phyloP scores from a whole-genome alignment of 1,284 basidiomycete genomes.

The Ganoderma resinaceum region DNA sequence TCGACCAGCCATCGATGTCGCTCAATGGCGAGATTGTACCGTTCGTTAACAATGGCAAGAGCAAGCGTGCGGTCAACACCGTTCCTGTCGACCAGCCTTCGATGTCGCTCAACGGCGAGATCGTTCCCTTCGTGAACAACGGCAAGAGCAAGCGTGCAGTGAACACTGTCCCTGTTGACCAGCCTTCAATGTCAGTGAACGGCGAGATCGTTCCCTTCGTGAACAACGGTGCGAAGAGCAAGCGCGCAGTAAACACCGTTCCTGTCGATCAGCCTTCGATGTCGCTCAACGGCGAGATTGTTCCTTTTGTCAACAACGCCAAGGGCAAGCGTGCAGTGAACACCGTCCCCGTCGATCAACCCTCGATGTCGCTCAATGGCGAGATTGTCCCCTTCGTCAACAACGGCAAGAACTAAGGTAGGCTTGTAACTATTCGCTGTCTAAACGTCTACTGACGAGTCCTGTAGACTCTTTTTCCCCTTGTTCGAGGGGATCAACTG shows the following conservation, averaged over 20 bases:
- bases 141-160: slow-evolving; percentile 22
- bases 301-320: slow-evolving; percentile 32
- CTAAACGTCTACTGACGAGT: background rate
- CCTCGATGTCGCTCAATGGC: slow-evolving; percentile 34
- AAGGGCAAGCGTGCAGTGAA: slow-evolving; percentile 38
- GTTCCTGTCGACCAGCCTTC: slow-evolving; percentile 35
- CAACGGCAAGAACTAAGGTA: slow-evolving; percentile 32
- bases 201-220: slow-evolving; percentile 35
- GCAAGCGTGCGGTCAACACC: slow-evolving; percentile 30
- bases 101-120: slow-evolving; percentile 29
- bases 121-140: slow-evolving; percentile 20
- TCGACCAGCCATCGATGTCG: slow-evolving; percentile 36
- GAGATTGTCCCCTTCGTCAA: slow-evolving; percentile 29
- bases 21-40: slow-evolving; percentile 31
- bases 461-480: background rate
- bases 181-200: slow-evolving; percentile 36
- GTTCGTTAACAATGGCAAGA: slow-evolving; percentile 34
- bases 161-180: slow-evolving; percentile 42
- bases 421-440: background rate
- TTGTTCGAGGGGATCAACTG: background rate
- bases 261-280: slow-evolving; percentile 41
- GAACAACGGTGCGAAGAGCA: slow-evolving; percentile 30
- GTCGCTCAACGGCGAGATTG: slow-evolving; percentile 31
- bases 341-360: slow-evolving; percentile 43
- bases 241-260: slow-evolving; percentile 42